Base-by-base conservation (phyloP, 257 asterid genomes). In the Petunia axillaris region DNA sequence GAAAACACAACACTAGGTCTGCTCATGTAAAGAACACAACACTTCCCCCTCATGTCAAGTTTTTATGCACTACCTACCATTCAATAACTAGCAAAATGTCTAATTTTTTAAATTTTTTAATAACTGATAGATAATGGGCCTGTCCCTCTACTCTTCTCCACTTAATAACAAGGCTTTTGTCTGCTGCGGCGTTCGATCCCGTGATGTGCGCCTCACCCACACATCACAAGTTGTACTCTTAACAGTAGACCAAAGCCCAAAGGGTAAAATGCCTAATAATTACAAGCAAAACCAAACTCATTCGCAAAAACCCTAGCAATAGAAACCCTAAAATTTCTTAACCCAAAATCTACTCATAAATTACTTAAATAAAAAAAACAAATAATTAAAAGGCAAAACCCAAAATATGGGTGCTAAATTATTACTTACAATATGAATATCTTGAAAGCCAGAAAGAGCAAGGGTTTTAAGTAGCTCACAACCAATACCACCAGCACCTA, bases 401-500 rank as follows among this genome's bases (percentile, higher is more conserved):
- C 76, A 52, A 75, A 50, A 68, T 15, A 3, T 5, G 25, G 37
- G 6, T 77, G 7, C 6, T 25, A 83, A 79, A 74, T 70, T 76
- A 25, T 15, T 3, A 88, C 98, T 90, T 75, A 96, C 99, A 59
- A 93, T 91, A 83, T 96, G 99, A 65, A 96, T 92, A 83, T 96
- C 97, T 58, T 83, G 84, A 81, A 96, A 96, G 50, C 98, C 99
- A 25, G 99, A 91, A 3, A 96, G 91, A 36, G 98, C 98, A 40
- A 96, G 98, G 85, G 98, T 94, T 86, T 96, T 96, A 55, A 96
- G 90, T 64, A 96, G 91, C 86, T 96, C 99, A 81, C 99, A 96
- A 39, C 99, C 99, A 50, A 96, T 96, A 64, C 99, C 99, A 65
- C 99, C 99, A 40, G 99, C 99, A 59, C 99, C 99, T 77, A 96